Evolutionary conservation across 2,329 filamentous ascomycete genomes (phyloP), one percentile per base, ranked within the genome.

Genomic region (Xylaria polymorpha): DNA sequence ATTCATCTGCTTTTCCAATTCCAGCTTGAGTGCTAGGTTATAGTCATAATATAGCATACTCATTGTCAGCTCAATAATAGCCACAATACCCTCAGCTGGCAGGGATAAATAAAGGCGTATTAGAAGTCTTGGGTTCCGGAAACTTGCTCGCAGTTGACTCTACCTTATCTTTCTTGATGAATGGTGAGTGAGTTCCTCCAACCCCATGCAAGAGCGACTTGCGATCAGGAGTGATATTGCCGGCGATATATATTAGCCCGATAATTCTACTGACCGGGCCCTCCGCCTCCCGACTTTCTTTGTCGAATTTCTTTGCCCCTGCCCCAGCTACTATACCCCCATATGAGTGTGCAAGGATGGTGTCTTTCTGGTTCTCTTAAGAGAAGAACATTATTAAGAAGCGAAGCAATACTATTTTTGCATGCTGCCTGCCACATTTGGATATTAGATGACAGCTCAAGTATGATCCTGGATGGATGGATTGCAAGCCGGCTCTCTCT

Each of bases 311-410:
- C 37, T 76, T 77, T 0, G 72, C 73, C 0, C 75, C 74, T n/a
- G 61, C 74, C 3, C 72, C 73, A 1, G 69, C 72, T 0, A 76
- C 73, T 4, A 77, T 64, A 12, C 73, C 74, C 0, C 74, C 75
- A 43, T 74, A 77, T 1, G 75, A 77, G 44, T 77, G 76, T 0
- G 72, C 71, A 8, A 76, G 37, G n/a, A 77, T 58, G 20, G 76
- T 70, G 3, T 76, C 22, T 25, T 77, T 25, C 18, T 32, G 65
- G 22, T 64, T 39, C 15, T 70, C 29, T 0, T 1, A 76, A 70
- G 4, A 72, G 67, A 7, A 74, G 63, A 4, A 76, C 58, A 12
- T 60, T 68, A n/a, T 71, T 59, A 5, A 71, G 67, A 10, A 76
- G 66, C 1, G 48, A 59, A 7, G 50, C 29, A 12, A 71, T 70